phyloP scores from a whole-genome alignment of 495 filamentous ascomycete genomes.

The Tetracladium marchalianum region DNA sequence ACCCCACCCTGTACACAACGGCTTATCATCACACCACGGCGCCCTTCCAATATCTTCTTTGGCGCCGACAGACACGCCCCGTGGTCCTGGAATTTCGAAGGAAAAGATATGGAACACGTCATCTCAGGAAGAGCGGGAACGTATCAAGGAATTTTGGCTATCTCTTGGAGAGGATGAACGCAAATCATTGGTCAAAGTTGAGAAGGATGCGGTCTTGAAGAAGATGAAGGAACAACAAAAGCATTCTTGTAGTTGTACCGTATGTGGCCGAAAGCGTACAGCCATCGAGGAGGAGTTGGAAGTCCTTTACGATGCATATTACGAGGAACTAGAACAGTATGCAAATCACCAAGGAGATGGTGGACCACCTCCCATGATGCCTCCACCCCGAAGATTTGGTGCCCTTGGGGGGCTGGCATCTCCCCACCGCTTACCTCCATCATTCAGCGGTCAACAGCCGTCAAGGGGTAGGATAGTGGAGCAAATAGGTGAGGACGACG shows the following conservation, averaged over 20 bases:
- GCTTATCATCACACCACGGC: conserved; percentile 18
- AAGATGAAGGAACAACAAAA: conserved; percentile 99
- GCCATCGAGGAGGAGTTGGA: conserved; percentile 98
- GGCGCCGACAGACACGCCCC: conserved; percentile 25
- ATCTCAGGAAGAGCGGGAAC: conserved; percentile 83
- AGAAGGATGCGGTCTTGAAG: conserved; percentile 93
- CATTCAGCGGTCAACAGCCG: conserved; percentile 38
- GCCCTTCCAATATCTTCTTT: conserved; percentile 10
- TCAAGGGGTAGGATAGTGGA: conserved; percentile 46
- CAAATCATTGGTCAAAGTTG: conserved; percentile 89
- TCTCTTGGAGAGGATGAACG: conserved; percentile 91
- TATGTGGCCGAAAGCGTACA: conserved; percentile 91
- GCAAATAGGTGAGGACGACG: conserved; percentile 49
- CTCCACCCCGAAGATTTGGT: conserved; percentile 48
- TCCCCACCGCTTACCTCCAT: conserved; percentile 34
- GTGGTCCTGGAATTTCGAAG: conserved; percentile 43
- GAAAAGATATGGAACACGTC: conserved; percentile 97
- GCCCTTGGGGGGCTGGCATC: conserved; percentile 41
- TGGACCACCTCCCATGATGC: conserved; percentile 50
- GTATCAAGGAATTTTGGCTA: conserved; percentile 98
- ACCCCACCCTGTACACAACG: conserved; percentile 18
- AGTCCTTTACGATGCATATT: conserved; percentile 98
- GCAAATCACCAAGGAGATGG: conserved; percentile 76
- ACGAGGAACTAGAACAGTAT: conserved; percentile 95
- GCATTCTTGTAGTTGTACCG: conserved; percentile 95